Conservation (phyloP, 2,329 filamentous ascomycete species). For the Zymoseptoria brevis region DNA sequence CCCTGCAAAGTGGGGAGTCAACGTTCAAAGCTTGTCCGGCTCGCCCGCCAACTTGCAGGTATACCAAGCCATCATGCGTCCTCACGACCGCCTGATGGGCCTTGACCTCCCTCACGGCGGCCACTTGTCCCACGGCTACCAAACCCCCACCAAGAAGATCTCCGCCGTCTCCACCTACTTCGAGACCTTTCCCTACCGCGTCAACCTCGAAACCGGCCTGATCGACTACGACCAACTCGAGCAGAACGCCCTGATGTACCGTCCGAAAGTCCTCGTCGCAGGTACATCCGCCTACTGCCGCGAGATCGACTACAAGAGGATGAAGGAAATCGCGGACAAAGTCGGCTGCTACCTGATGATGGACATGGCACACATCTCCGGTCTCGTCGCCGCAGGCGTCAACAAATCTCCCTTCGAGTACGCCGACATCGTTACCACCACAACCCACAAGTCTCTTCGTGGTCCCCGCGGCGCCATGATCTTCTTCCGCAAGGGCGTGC, state of each 20-base stretch:
- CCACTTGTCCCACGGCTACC: constrained; percentile 93
- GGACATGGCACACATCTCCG: constrained; percentile 98
- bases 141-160: constrained; percentile 76
- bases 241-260: constrained; percentile 83
- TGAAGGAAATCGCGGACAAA: constrained; percentile 90
- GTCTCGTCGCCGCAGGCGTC: constrained; percentile 84
- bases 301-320: constrained; percentile 90
- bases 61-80: constrained; percentile 85
- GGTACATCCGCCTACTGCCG: constrained; percentile 98
- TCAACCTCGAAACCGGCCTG: constrained; percentile 81
- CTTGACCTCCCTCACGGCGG: constrained; percentile 94
- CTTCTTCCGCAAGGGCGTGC: constrained; percentile 97
- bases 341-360: constrained; percentile 92
- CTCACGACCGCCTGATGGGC: constrained; percentile 94
- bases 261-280: constrained; percentile 91
- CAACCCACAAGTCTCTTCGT: constrained; percentile 97
- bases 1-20: constrained; percentile 90
- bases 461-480: constrained; percentile 98
- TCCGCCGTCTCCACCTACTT: constrained; percentile 98
- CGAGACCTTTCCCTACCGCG: constrained; percentile 94
- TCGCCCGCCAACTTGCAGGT: constrained; percentile 70
- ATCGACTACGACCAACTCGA: constrained; percentile 95
- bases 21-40: constrained; percentile 87
- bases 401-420: constrained; percentile 88
- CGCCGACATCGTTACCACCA: constrained; percentile 95